These are phyloP conservation scores for Coemansia sp. DNA, from an alignment of 192 early-diverging fungal species.

Conservation along the genomic window DNA sequence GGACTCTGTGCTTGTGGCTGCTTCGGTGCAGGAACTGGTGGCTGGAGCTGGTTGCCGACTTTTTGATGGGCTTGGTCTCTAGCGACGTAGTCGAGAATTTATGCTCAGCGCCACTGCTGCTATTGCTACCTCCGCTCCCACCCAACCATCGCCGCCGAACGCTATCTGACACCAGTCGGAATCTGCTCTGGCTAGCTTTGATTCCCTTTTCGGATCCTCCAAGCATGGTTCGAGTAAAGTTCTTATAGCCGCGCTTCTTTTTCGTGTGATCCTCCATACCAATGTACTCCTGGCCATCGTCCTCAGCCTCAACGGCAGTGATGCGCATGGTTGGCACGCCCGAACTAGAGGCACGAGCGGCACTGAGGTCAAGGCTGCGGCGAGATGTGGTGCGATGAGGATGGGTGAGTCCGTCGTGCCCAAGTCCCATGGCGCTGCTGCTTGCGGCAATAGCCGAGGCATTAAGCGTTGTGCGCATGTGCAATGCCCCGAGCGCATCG, in stretches of 20 bases:
- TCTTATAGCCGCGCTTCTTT: conserved; percentile 41
- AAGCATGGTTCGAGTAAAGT: conserved; percentile 39
- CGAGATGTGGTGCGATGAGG: conserved; percentile 10
- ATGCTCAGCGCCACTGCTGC: conserved; percentile 11
- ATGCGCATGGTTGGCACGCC: conserved; percentile 51
- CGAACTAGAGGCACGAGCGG: conserved; percentile 32
- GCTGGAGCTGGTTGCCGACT: conserved; percentile 9
- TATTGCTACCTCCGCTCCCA: conserved; percentile 16
- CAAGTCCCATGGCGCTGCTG: not conserved
- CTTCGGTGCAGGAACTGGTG: conserved; percentile 14
- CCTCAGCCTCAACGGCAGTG: conserved; percentile 52
- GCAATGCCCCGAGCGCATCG: conserved; percentile 18
- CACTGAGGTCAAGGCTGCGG: conserved; percentile 42
- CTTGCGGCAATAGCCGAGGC: not conserved
- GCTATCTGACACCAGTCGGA: conserved; percentile 44
- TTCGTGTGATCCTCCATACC: conserved; percentile 30
- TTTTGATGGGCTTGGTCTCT: conserved; percentile 16
- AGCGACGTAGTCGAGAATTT: conserved; percentile 18
- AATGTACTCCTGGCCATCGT: conserved; percentile 50
- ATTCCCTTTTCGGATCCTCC: conserved; percentile 26
- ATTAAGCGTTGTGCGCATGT: conserved; percentile 13
- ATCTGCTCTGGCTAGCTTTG: conserved; percentile 24
- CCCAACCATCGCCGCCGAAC: conserved; percentile 53
- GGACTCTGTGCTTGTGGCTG: not conserved
- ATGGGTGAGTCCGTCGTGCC: not conserved